These are phyloP conservation scores for Fraxinus xanthoxyloides DNA, from an alignment of 305 asterid species.

Conservation along the genomic window DNA sequence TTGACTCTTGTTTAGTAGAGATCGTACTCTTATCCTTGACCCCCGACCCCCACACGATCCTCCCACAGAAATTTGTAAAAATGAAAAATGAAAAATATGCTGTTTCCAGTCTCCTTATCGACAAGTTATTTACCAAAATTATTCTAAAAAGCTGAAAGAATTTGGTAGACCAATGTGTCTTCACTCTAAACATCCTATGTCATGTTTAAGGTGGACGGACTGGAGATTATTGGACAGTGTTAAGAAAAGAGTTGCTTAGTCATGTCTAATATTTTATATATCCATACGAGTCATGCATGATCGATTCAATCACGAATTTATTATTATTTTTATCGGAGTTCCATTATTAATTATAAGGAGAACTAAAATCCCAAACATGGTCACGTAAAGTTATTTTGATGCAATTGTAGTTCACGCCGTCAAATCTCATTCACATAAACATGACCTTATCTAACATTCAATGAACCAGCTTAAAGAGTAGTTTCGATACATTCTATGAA, in stretches of 20 bases:
- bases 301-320: background rate
- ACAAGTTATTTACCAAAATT: background rate
- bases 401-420: background rate
- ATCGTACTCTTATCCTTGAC: background rate
- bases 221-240: too few species aligned
- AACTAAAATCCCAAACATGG: background rate
- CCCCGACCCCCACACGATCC: background rate
- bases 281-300: background rate
- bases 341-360: background rate
- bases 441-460: constrained; percentile 2
- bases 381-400: background rate
- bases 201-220: background rate
- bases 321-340: background rate
- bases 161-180: background rate
- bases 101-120: background rate
- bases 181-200: background rate
- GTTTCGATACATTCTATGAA: background rate
- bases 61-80: background rate
- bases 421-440: background rate
- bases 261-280: too few species aligned
- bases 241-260: background rate
- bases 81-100: background rate
- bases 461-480: constrained; percentile 6
- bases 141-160: background rate
- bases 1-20: background rate